Percentiles rank a stretch among this genome's conserved stretches.
phyloP scores from a whole-genome alignment of 805 yeast genomes.

The Teunomyces atbi region DNA sequence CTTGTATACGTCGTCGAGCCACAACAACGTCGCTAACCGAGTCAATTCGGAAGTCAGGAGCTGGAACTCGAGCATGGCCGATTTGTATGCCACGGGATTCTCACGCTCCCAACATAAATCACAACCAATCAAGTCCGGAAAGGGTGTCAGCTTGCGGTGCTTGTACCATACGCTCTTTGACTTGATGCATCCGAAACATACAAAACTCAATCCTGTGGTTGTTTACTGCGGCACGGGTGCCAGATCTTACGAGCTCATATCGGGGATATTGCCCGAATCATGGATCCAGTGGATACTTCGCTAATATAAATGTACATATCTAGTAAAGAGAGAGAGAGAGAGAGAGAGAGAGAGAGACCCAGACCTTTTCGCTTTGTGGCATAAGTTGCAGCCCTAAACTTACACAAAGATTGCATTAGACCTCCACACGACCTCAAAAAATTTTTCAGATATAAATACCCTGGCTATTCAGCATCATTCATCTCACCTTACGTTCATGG shows the following conservation, averaged over 20 bases:
- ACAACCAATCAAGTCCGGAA: slow-evolving; percentile 28
- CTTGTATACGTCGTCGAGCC: slow-evolving; percentile 26
- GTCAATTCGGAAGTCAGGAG: slow-evolving; percentile 37
- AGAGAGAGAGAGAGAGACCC: neutral
- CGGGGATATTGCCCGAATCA: slow-evolving; percentile 31
- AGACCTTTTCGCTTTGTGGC: neutral
- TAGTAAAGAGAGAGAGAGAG: neutral
- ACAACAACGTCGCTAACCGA: slow-evolving; percentile 20
- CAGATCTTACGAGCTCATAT: slow-evolving; percentile 33
- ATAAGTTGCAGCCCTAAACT: slow-evolving; percentile 2
- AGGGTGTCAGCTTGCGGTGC: slow-evolving; percentile 33
- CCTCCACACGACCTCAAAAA: neutral
- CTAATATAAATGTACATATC: neutral
- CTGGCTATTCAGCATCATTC: neutral
- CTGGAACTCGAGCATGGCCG: slow-evolving; percentile 37
- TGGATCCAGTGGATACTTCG: slow-evolving; percentile 25
- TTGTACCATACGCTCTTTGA: slow-evolving; percentile 42
- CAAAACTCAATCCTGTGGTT: slow-evolving; percentile 23
- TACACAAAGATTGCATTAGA: neutral
- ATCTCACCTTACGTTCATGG: slow-evolving; percentile 54
- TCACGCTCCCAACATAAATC: slow-evolving; percentile 28
- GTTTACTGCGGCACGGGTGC: slow-evolving; percentile 46
- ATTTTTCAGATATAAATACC: slow-evolving; percentile 1
- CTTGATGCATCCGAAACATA: slow-evolving; percentile 24
- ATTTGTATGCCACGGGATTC: slow-evolving; percentile 32